Conservation (phyloP, 1,284 basidiomycete species). For the Calocybe gambosa region DNA sequence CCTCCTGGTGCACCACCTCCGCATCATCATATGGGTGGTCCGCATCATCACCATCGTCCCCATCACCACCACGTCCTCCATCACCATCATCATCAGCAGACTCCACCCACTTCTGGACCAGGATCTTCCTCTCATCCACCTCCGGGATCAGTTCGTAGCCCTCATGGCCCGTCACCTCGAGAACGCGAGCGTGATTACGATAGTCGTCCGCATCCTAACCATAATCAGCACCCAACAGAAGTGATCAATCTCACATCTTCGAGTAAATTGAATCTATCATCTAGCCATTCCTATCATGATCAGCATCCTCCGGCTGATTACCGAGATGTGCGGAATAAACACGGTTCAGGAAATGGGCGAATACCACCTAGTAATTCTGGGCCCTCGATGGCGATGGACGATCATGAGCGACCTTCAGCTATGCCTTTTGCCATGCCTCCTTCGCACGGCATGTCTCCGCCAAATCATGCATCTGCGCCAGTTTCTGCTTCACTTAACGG, state of each 20-base stretch:
- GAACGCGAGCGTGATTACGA: conserved; percentile 20
- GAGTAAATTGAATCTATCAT: conserved; percentile 22
- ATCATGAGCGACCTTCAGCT: conserved; percentile 35
- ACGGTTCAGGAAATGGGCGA: conserved; percentile 15
- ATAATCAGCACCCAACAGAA: conserved; percentile 36
- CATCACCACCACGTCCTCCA: conserved; percentile 31
- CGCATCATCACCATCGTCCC: conserved; percentile 30
- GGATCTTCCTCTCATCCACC: conserved; percentile 25
- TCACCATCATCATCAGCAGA: conserved; percentile 29
- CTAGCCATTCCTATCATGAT: conserved; percentile 21
- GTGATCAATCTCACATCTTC: conserved; percentile 43
- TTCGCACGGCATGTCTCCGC: conserved; percentile 27
- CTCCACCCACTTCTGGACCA: conserved; percentile 19
- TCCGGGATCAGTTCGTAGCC: conserved; percentile 22
- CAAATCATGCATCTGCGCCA: conserved; percentile 16
- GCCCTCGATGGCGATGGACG: conserved; percentile 23
- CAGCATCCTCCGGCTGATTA: conserved; percentile 22
- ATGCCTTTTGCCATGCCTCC: conserved; percentile 49
- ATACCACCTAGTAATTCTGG: conserved; percentile 15
- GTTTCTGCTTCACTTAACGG: conserved; percentile 19
- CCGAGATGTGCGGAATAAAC: conserved; percentile 26
- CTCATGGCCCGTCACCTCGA: conserved; percentile 21
- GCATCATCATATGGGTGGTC: conserved; percentile 21
- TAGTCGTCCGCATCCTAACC: conserved; percentile 22
- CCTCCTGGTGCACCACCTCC: conserved; percentile 16